Evolutionary conservation across 257 asterid genomes (phyloP).

Genomic region (Striga asiatica): DNA sequence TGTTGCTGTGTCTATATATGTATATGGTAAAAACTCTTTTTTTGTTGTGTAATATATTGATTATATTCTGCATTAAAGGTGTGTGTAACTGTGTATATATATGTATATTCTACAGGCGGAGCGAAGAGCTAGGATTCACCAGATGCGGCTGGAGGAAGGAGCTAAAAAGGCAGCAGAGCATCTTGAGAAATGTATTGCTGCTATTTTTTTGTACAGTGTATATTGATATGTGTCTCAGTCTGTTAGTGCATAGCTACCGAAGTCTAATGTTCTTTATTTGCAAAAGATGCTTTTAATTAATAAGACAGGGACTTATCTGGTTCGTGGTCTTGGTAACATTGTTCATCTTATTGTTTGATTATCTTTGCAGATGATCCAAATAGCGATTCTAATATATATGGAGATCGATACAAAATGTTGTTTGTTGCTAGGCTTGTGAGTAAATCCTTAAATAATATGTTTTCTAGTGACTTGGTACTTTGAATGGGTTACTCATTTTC

Average conservation of each 20-base stretch:
- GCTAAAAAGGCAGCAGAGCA: slow-evolving; percentile 74
- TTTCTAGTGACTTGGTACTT: background rate
- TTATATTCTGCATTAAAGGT: background rate
- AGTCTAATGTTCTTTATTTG: no score
- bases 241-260: no score
- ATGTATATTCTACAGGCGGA: no score
- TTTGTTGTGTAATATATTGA: background rate
- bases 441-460: slow-evolving; percentile 3
- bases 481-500: background rate
- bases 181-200: slow-evolving; percentile 48
- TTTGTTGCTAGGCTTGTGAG: slow-evolving; percentile 83
- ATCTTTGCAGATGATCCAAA: slow-evolving; percentile 54
- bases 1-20: no score
- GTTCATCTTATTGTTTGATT: background rate
- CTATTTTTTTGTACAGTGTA: no score
- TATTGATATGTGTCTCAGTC: no score
- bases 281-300: no score
- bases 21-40: no score
- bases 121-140: slow-evolving; percentile 67
- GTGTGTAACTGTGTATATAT: slow-evolving; percentile 20
- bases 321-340: background rate
- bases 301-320: no score
- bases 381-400: slow-evolving; percentile 56
- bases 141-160: slow-evolving; percentile 64
- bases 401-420: slow-evolving; percentile 75